Percentiles rank a stretch among this genome's conserved stretches.
Evolutionary conservation across 176 grass and related monocot species (phyloP).

Genomic region (Eragrostis nindensis): DNA sequence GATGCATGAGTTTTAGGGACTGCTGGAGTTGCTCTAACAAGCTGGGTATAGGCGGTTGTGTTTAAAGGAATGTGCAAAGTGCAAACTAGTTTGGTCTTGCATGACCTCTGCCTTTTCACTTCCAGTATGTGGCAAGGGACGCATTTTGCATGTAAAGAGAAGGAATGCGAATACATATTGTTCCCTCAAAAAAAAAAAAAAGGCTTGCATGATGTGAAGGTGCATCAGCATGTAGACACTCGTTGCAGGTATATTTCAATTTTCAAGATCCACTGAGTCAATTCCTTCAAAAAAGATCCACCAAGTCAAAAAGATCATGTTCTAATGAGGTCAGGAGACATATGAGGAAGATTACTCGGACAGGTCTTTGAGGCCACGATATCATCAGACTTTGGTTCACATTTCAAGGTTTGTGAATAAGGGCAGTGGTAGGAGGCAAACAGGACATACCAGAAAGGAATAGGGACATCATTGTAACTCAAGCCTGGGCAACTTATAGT

Average conservation of each 20-base stretch:
- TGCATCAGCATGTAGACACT: not conserved
- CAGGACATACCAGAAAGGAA: conserved; percentile 32
- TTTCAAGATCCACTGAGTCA: too few relatives aligned
- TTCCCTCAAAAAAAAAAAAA: too few relatives aligned
- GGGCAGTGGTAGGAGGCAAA: conserved; percentile 39
- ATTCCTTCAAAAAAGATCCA: too few relatives aligned
- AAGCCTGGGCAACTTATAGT: not conserved
- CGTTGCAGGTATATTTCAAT: not conserved
- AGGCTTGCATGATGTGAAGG: not conserved
- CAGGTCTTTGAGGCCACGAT: conserved; percentile 50
- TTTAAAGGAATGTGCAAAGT: conserved; percentile 23
- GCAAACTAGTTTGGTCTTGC: conserved; percentile 39
- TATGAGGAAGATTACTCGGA: conserved; percentile 49
- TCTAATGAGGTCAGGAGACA: conserved; percentile 38
- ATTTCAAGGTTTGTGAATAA: conserved; percentile 67
- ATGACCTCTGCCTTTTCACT: conserved; percentile 46
- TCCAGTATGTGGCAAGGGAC: conserved; percentile 30
- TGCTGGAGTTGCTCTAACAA: too few relatives aligned
- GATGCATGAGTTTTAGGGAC: too few relatives aligned
- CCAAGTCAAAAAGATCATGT: conserved; percentile 16
- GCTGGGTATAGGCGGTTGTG: conserved; percentile 52
- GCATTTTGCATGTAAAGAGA: conserved; percentile 47
- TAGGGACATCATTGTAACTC: not conserved
- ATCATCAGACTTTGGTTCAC: conserved; percentile 36
- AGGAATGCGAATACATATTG: conserved; percentile 21